phyloP scores from a whole-genome alignment of 371 early-diverging fungal genomes.

The Mucor plumbeus region DNA sequence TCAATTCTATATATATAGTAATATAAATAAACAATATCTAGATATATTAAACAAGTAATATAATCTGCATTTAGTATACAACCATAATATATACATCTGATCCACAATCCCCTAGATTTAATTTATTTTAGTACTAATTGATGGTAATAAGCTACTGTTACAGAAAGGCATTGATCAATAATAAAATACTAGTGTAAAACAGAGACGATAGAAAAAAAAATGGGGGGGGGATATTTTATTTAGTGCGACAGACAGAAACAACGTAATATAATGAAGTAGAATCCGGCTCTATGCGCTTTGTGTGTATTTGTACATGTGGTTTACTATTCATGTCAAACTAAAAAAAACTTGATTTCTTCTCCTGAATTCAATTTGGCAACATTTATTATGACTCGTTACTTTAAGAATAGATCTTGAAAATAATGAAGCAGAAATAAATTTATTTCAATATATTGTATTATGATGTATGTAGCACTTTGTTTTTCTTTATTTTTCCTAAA shows the following conservation, averaged over 20 bases:
- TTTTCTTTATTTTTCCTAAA: too few relatives aligned
- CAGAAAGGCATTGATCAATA: not conserved
- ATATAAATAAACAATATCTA: not conserved
- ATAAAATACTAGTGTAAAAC: not conserved
- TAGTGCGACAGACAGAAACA: conserved; percentile 2
- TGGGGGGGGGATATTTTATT: not conserved
- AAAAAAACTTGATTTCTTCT: not conserved
- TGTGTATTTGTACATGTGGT: not conserved
- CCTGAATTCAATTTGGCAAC: conserved; percentile 7
- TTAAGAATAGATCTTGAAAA: not conserved
- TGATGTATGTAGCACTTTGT: not conserved
- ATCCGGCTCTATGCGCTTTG: too few relatives aligned
- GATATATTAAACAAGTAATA: not conserved
- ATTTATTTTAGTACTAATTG: not conserved
- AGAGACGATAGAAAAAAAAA: not conserved
- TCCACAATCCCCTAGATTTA: not conserved
- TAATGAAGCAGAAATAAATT: not conserved
- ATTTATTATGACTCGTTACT: not conserved
- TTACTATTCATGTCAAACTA: not conserved
- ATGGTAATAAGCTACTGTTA: not conserved
- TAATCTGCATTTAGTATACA: not conserved
- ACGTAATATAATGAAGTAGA: not conserved
- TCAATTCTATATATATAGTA: not conserved
- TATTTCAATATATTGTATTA: not conserved
- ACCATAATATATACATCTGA: too few relatives aligned